phyloP scores from a whole-genome alignment of 306 rosid species.

The Quillaja saponaria region DNA sequence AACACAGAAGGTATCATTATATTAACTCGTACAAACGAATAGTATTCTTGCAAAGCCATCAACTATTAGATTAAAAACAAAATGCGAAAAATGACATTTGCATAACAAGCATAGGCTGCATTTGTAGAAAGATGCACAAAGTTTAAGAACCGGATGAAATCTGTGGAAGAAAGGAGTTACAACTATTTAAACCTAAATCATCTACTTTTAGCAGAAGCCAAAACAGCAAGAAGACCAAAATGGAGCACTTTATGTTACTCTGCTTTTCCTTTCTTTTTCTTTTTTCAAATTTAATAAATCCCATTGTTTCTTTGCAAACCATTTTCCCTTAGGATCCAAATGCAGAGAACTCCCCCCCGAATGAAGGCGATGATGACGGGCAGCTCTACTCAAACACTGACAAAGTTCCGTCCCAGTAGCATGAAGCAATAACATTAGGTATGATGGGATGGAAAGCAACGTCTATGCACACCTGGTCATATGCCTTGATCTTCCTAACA shows the following conservation, averaged over 20 bases:
- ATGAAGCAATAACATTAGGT: constrained; percentile 74
- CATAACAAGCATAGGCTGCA: too few relatives aligned
- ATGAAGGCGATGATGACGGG: constrained; percentile 5
- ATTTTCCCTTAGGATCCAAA: constrained; percentile 21
- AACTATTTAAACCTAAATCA: constrained; percentile 4
- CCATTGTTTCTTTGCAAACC: constrained; percentile 9
- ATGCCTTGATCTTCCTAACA: constrained; percentile 68
- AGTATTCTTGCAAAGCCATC: too few relatives aligned
- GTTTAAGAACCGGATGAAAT: not conserved
- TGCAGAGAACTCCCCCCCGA: constrained; percentile 1
- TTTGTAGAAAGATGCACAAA: not conserved
- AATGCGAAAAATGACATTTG: too few relatives aligned
- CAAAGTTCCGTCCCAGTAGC: constrained; percentile 83
- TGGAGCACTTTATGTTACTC: not conserved
- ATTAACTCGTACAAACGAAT: too few relatives aligned
- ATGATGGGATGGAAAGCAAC: constrained; percentile 71
- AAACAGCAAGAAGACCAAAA: constrained; percentile 1
- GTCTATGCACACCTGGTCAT: constrained; percentile 68
- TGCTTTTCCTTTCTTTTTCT: constrained; percentile 1
- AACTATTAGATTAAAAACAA: too few relatives aligned
- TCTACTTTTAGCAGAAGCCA: constrained; percentile 5
- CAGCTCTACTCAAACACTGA: constrained; percentile 56
- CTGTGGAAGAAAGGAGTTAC: not conserved
- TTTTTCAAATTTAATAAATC: not conserved
- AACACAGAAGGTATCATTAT: too few relatives aligned